Conservation (phyloP, 768 basidiomycete species). For the Boletus huronensis region DNA sequence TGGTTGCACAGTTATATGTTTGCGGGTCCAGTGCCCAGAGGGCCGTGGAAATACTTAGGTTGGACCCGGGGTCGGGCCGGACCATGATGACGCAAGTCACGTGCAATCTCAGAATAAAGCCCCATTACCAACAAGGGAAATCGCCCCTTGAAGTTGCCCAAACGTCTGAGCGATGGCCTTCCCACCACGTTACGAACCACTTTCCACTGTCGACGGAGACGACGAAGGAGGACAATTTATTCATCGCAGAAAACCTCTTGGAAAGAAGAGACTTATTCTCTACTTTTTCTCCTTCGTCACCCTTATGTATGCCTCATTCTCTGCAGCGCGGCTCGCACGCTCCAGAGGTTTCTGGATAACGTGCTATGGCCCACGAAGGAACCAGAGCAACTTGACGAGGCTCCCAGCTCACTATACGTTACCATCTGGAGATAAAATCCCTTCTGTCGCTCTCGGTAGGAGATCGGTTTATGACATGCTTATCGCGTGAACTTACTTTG, state of each 20-base stretch:
- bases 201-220: conserved; percentile 19
- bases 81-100: not conserved
- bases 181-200: conserved; percentile 25
- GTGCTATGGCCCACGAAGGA: conserved; percentile 21
- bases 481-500: conserved; percentile 1
- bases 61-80: not conserved
- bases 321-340: conserved; percentile 18
- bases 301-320: conserved; percentile 23
- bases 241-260: not conserved
- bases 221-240: conserved; percentile 1
- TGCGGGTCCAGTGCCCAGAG: no score
- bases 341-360: conserved; percentile 19
- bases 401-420: conserved; percentile 52
- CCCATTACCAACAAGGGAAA: not conserved
- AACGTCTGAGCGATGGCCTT: conserved; percentile 15
- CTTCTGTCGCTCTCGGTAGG: conserved; percentile 61
- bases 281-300: conserved; percentile 15
- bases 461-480: not conserved
- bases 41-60: no score
- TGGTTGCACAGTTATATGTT: no score
- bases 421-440: conserved; percentile 66
- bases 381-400: conserved; percentile 18
- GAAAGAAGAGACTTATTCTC: conserved; percentile 26
- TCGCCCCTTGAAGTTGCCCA: not conserved
- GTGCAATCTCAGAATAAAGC: not conserved